phyloP scores from a whole-genome alignment of 2,329 filamentous ascomycete species.

The Sporothrix sp. region DNA sequence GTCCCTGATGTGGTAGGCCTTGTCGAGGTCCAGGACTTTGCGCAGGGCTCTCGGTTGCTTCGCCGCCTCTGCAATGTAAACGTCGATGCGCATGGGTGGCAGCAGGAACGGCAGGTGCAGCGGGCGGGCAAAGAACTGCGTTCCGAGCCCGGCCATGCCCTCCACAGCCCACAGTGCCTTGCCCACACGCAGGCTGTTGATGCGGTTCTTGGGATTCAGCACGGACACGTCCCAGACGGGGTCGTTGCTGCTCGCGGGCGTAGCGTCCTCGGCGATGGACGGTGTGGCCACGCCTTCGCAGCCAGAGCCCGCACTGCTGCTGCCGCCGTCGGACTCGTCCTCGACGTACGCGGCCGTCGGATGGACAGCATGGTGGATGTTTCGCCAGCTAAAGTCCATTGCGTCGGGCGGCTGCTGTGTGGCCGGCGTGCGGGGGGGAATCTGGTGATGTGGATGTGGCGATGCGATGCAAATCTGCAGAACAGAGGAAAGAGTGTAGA shows the following conservation, averaged over 20 bases:
- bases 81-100: conserved; percentile 48
- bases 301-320: background rate
- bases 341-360: conserved; percentile 46
- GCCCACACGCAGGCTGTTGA: conserved; percentile 43
- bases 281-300: conserved; percentile 5
- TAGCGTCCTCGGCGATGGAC: background rate
- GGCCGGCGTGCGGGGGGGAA: too few species aligned
- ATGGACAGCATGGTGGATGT: conserved; percentile 47
- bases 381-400: conserved; percentile 45
- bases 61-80: conserved; percentile 45
- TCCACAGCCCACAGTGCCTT: conserved; percentile 48
- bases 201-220: conserved; percentile 51
- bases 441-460: background rate
- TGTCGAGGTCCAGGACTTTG: conserved; percentile 38
- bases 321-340: background rate
- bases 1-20: conserved; percentile 48
- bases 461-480: too few species aligned
- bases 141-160: conserved; percentile 46
- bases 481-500: too few species aligned
- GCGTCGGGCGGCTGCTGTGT: too few species aligned
- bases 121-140: conserved; percentile 36
- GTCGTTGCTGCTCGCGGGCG: background rate
- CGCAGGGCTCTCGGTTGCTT: conserved; percentile 29
- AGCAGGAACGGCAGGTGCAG: too few species aligned
- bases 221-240: conserved; percentile 38